Evolutionary conservation across 139 green algal species (phyloP).

Genomic region (Chlorella sorokiniana): DNA sequence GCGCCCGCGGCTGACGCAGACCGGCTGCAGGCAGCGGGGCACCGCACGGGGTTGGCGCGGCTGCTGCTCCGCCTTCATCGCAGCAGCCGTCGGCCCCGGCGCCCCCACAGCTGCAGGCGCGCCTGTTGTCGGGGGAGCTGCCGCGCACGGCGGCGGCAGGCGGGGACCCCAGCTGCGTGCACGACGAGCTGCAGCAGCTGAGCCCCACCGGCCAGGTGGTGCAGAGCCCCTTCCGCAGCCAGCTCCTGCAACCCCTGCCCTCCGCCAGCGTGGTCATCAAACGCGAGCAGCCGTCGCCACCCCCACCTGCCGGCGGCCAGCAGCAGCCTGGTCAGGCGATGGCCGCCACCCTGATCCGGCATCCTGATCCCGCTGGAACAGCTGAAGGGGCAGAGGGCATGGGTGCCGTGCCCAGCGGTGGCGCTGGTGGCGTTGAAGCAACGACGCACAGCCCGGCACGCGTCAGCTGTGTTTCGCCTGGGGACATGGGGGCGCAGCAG

Average conservation of each 20-base stretch:
- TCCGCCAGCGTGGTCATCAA: not conserved
- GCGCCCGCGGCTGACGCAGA: not conserved
- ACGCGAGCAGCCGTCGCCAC: slow-evolving; percentile 3
- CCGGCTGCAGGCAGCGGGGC: not conserved
- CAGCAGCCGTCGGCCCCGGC: not conserved
- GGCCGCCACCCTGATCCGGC: too few species aligned
- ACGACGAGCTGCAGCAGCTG: not conserved
- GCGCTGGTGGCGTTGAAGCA: not conserved
- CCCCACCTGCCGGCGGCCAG: not conserved
- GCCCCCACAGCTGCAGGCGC: not conserved
- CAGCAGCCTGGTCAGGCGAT: too few species aligned
- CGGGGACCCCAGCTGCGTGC: not conserved
- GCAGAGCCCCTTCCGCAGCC: slow-evolving; percentile 15
- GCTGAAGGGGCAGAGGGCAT: not conserved
- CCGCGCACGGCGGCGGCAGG: not conserved
- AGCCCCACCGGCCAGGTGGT: slow-evolving; percentile 23
- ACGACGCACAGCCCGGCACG: slow-evolving; percentile 10
- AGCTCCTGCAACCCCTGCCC: not conserved
- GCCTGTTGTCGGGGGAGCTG: not conserved
- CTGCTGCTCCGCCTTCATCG: not conserved
- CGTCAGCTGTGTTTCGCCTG: slow-evolving; percentile 20
- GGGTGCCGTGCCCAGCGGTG: not conserved
- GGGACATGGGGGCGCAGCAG: slow-evolving; percentile 13
- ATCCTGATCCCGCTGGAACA: too few species aligned
- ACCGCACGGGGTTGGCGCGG: not conserved